phyloP scores from a whole-genome alignment of 2,329 filamentous ascomycete species.

The Aspergillus clavatus region DNA sequence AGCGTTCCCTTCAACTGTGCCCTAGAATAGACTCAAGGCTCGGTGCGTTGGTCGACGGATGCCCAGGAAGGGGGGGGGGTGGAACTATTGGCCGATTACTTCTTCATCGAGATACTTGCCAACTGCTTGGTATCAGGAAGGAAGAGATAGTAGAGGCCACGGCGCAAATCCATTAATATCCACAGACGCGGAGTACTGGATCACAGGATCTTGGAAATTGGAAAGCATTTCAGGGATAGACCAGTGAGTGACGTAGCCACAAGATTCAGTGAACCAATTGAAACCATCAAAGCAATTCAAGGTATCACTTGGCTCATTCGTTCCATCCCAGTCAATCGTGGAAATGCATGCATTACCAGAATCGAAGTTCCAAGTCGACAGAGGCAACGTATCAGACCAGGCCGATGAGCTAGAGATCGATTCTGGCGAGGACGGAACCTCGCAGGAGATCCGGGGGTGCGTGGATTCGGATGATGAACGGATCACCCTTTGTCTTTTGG shows the following conservation, averaged over 20 bases:
- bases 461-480: slow-evolving; percentile 14
- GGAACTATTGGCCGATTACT: too few relatives aligned
- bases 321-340: slow-evolving; percentile 1
- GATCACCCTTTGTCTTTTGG: slow-evolving; percentile 21
- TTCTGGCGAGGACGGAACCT: slow-evolving; percentile 9
- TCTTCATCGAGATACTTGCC: too few relatives aligned
- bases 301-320: not conserved
- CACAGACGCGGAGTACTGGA: slow-evolving; percentile 31
- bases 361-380: slow-evolving; percentile 1
- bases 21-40: too few relatives aligned
- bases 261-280: slow-evolving; percentile 12
- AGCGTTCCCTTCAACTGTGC: too few relatives aligned
- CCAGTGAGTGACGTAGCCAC: slow-evolving; percentile 22
- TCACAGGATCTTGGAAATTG: slow-evolving; percentile 37
- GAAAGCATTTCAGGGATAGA: slow-evolving; percentile 30
- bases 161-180: too few relatives aligned
- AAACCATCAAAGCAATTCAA: not conserved
- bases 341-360: not conserved
- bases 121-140: too few relatives aligned
- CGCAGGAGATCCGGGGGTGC: slow-evolving; percentile 11
- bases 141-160: too few relatives aligned
- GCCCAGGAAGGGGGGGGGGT: too few relatives aligned
- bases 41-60: too few relatives aligned
- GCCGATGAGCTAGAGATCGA: slow-evolving; percentile 3
- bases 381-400: slow-evolving; percentile 1